These are phyloP conservation scores for Scytalidium lignicola DNA, from an alignment of 2,329 filamentous ascomycete species.

Conservation along the genomic window DNA sequence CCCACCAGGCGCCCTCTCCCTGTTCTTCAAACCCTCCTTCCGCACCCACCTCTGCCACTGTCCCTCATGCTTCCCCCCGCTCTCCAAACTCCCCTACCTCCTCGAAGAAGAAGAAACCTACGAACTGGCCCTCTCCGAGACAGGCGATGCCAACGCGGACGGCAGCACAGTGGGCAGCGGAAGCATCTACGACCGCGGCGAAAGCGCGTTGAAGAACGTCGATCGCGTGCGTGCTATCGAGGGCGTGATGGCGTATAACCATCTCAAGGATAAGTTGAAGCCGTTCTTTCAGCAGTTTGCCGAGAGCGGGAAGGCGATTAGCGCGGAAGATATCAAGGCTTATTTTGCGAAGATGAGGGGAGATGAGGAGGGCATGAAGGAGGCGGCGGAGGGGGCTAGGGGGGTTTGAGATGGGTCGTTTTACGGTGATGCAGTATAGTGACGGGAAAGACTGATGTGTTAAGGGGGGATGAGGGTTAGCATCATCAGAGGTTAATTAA, in stretches of 20 bases:
- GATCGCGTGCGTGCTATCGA: conserved; percentile 92
- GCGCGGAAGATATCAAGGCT: conserved; percentile 91
- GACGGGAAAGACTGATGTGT: too few relatives aligned
- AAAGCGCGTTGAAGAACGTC: conserved; percentile 85
- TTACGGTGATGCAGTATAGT: too few relatives aligned
- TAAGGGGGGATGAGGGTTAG: too few relatives aligned
- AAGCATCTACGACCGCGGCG: conserved; percentile 83
- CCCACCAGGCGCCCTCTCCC: conserved; percentile 60
- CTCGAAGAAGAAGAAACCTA: conserved; percentile 93
- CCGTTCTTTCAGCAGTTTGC: conserved; percentile 91
- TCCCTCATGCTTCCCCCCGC: conserved; percentile 67
- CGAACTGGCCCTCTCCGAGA: conserved; percentile 78
- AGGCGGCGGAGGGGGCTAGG: conserved; percentile 24
- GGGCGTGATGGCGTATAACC: conserved; percentile 97
- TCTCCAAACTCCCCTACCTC: conserved; percentile 70
- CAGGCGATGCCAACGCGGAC: conserved; percentile 43
- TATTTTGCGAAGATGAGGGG: conserved; percentile 94
- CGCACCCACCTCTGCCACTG: conserved; percentile 81
- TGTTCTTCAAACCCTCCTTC: conserved; percentile 79
- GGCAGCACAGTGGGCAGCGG: conserved; percentile 65
- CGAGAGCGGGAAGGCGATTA: conserved; percentile 80
- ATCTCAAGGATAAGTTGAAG: conserved; percentile 93
- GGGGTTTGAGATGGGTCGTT: conserved; percentile 1
- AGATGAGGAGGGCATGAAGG: conserved; percentile 56
- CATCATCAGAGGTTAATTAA: too few relatives aligned